Percentiles rank a stretch among this genome's conserved stretches.
These are phyloP conservation scores for Kalmusia sp. DNA, from an alignment of 2,329 filamentous ascomycete genomes.

Conservation along the genomic window DNA sequence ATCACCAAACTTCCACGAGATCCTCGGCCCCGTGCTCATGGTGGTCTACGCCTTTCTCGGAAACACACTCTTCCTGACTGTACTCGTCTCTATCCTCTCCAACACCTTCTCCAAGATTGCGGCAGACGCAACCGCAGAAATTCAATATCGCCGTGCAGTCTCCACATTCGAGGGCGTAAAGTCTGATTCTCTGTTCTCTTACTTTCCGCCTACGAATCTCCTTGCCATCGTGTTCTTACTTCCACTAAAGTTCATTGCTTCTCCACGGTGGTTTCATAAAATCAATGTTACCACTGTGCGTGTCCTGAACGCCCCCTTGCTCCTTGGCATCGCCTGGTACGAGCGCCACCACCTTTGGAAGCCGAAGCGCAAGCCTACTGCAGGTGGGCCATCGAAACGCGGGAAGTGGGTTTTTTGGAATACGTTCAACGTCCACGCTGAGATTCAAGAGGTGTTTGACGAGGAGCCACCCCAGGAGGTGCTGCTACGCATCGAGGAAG, in stretches of 20 bases:
- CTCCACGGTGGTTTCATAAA: slow-evolving; percentile 89
- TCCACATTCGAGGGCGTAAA: slow-evolving; percentile 87
- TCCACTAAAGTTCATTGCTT: slow-evolving; percentile 78
- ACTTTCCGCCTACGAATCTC: slow-evolving; percentile 84
- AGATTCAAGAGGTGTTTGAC: slow-evolving; percentile 76
- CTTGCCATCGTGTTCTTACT: slow-evolving; percentile 76
- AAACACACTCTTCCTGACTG: slow-evolving; percentile 88
- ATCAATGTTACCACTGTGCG: slow-evolving; percentile 81
- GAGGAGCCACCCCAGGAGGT: slow-evolving; percentile 68
- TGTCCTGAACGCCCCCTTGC: slow-evolving; percentile 75
- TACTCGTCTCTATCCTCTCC: slow-evolving; percentile 84
- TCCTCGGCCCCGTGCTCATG: slow-evolving; percentile 82
- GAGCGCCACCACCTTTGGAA: slow-evolving; percentile 76
- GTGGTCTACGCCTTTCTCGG: slow-evolving; percentile 84
- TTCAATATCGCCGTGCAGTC: slow-evolving; percentile 81
- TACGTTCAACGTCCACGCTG: slow-evolving; percentile 71
- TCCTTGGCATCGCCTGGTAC: slow-evolving; percentile 73
- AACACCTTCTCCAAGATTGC: slow-evolving; percentile 84
- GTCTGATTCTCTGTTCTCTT: slow-evolving; percentile 81
- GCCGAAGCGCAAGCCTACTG: slow-evolving; percentile 44
- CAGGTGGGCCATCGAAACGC: slow-evolving; percentile 43
- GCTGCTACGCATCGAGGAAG: slow-evolving; percentile 56
- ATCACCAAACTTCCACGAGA: slow-evolving; percentile 74
- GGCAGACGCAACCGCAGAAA: slow-evolving; percentile 78
- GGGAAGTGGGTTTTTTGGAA: slow-evolving; percentile 67